Conservation (phyloP, 257 asterid genomes). For the Nicotiana undulata region DNA sequence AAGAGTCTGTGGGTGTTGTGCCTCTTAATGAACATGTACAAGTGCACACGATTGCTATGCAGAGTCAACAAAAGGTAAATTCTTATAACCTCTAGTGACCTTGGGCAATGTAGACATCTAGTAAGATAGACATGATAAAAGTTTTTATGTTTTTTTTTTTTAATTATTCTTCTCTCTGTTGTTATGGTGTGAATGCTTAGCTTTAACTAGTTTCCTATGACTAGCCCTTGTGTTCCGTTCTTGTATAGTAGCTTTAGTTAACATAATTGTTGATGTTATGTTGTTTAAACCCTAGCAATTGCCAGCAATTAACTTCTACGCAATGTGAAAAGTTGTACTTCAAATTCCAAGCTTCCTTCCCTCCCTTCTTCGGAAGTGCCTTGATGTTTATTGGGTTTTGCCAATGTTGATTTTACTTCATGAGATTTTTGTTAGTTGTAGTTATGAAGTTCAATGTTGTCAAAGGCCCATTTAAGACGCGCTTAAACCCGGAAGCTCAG, state of each 20-base stretch:
- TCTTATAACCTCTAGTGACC: background rate
- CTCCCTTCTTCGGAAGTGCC: background rate
- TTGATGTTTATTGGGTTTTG: too few species aligned
- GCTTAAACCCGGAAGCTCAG: too few species aligned
- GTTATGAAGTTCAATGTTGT: too few species aligned
- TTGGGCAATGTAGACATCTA: background rate
- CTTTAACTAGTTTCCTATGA: background rate
- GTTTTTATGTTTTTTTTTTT: background rate
- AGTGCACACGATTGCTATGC: conserved; percentile 27
- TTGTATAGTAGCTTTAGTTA: background rate
- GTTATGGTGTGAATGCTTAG: background rate
- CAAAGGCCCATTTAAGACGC: too few species aligned
- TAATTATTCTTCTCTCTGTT: background rate
- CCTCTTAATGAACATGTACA: conserved; percentile 28
- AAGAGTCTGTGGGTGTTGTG: conserved; percentile 20
- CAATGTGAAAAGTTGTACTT: background rate
- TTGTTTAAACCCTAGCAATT: background rate
- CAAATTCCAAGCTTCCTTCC: background rate
- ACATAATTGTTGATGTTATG: background rate
- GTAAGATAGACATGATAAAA: background rate
- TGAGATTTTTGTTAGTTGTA: too few species aligned
- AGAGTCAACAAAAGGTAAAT: conserved; percentile 42
- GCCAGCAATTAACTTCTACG: background rate
- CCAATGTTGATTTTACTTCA: too few species aligned
- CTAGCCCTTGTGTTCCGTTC: background rate